Conservation (phyloP, 768 basidiomycete species). For the Tephrocybe sp. region DNA sequence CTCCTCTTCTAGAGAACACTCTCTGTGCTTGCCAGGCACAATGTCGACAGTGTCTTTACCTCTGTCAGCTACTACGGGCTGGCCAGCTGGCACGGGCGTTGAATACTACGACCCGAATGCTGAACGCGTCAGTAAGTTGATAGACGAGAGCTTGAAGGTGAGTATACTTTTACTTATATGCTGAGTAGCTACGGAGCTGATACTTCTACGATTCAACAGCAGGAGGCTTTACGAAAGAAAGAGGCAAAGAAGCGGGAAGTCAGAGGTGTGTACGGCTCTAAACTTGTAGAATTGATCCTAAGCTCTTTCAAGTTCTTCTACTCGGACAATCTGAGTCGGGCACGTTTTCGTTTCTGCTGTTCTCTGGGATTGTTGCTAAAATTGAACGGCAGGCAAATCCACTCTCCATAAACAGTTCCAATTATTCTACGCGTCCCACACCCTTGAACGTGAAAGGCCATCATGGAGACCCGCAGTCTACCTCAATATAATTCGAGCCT, state of each 20-base stretch:
- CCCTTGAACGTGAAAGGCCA: slow-evolving; percentile 17
- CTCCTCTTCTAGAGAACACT: neutral
- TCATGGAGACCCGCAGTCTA: slow-evolving; percentile 17
- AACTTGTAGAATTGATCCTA: neutral
- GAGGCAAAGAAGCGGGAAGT: slow-evolving; percentile 14
- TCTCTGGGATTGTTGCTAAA: neutral
- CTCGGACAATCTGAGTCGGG: slow-evolving; percentile 19
- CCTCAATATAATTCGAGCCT: slow-evolving; percentile 16
- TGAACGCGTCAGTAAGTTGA: slow-evolving; percentile 12
- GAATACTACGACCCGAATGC: slow-evolving; percentile 14
- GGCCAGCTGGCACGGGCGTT: slow-evolving; percentile 5
- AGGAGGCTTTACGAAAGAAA: slow-evolving; percentile 12
- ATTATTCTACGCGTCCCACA: slow-evolving; percentile 16
- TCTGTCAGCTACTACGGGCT: neutral
- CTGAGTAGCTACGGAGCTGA: neutral
- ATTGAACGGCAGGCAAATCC: slow-evolving; percentile 14
- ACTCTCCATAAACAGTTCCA: slow-evolving; percentile 20
- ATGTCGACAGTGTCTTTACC: slow-evolving; percentile 7
- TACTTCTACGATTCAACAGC: slow-evolving; percentile 1
- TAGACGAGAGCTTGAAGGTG: slow-evolving; percentile 18
- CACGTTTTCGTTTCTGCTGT: neutral
- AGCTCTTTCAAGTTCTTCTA: slow-evolving; percentile 11
- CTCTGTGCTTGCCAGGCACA: neutral
- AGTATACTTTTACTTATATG: neutral
- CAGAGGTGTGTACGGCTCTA: slow-evolving; percentile 7